Base-by-base conservation (phyloP, 306 rosid genomes). In the Sicyos edulis region DNA sequence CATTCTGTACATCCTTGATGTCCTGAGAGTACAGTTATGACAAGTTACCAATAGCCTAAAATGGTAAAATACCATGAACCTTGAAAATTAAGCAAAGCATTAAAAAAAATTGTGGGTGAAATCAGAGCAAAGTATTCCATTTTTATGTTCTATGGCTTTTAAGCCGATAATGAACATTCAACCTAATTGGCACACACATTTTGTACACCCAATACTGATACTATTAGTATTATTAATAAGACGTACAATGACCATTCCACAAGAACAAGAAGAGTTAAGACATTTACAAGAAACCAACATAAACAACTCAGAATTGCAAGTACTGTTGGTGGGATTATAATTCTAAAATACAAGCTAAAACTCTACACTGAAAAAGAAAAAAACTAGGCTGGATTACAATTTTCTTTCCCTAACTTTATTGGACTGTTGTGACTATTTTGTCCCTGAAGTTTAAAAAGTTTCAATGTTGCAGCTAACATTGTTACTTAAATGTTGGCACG, bases 1-100 rank as follows among this genome's bases (percentile, higher is more conserved):
- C 70, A 61, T 60, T 76, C 66, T 73, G 77, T 47, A 29, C 62
- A 63, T 81, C 91, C 76, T 86, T 83, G 24, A 62, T 65, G 58
- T 70, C 96, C 98, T 92, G 70, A 64, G 71, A 72, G 62, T 32
- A 75, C 70, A 70, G 75, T 54, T 49, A 19, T 20, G 63, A 62
- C 74, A 82, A 20, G 58, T 22, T 13, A 45, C 66, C 75, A 59
- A 50, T 55, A 55, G 24, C 72, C 53, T 62, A 47, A 55, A 59
- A 65, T 55, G 71, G 57, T 15, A 19, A 50, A 76, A 69, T 64
- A 12, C 61, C 22, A 19, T 56, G 66, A 34, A 55, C 71, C 51
- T 52, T 51, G 70, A 70, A 37, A 51, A 70, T 21, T 5, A 55
- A 42, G 17, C 54, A 5, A 42, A 65, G 53, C 32, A 37, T 2